Conservation (phyloP, 306 rosid species). For the Fagus sylvatica region DNA sequence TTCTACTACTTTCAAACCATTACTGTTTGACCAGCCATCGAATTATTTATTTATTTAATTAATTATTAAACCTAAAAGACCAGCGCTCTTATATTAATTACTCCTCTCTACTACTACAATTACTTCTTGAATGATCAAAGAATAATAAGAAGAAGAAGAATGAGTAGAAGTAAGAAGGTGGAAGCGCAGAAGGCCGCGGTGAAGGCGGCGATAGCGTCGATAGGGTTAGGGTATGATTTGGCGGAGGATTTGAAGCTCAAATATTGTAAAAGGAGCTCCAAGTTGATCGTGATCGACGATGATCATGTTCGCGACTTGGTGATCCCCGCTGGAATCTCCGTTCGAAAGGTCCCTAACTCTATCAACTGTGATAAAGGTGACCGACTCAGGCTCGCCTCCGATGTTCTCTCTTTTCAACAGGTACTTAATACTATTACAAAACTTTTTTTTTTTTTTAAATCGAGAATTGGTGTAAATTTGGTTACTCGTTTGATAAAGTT, state of each 20-base stretch:
- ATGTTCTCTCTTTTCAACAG: constrained; percentile 83
- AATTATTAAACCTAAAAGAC: too few species aligned
- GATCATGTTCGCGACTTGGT: constrained; percentile 39
- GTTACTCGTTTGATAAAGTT: not conserved
- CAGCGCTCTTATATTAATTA: too few species aligned
- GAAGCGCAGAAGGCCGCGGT: constrained; percentile 35
- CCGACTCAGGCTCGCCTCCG: constrained; percentile 71
- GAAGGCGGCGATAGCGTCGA: constrained; percentile 42
- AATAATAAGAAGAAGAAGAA: too few species aligned
- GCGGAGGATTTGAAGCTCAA: constrained; percentile 64
- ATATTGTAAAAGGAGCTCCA: constrained; percentile 44
- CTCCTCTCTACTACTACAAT: too few species aligned
- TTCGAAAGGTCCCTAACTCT: constrained; percentile 70
- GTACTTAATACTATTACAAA: constrained; percentile 15
- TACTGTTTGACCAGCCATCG: too few species aligned
- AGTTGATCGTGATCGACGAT: constrained; percentile 49
- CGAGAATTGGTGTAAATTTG: not conserved
- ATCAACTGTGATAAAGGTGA: constrained; percentile 89
- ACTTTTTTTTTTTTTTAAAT: not conserved
- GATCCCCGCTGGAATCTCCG: constrained; percentile 61
- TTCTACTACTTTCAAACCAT: too few species aligned
- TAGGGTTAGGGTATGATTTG: constrained; percentile 72
- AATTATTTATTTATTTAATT: too few species aligned
- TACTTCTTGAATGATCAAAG: too few species aligned
- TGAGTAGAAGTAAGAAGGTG: not conserved